These are phyloP conservation scores for Juncus effusus DNA, from an alignment of 176 grass and related monocot genomes.

Conservation along the genomic window DNA sequence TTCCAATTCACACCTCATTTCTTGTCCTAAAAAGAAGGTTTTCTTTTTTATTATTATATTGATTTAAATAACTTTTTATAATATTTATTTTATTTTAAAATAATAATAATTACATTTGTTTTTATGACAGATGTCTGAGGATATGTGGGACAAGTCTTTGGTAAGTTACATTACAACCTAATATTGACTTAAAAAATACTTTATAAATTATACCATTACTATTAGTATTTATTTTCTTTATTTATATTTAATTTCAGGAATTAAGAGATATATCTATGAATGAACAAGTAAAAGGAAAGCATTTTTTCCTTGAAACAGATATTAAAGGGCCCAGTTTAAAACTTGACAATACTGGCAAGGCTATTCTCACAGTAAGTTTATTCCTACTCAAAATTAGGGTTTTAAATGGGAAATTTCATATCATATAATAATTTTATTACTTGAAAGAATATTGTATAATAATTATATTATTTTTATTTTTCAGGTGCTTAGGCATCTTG, in stretches of 20 bases:
- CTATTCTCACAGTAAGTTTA: constrained; percentile 79
- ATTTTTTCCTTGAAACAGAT: constrained; percentile 91
- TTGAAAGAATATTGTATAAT: too few species aligned
- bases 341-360: constrained; percentile 87
- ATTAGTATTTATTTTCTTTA: background rate
- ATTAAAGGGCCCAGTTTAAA: constrained; percentile 89
- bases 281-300: constrained; percentile 71
- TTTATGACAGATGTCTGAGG: constrained; percentile 65
- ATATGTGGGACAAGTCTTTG: constrained; percentile 74
- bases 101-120: constrained; percentile 22
- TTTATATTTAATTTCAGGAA: constrained; percentile 46
- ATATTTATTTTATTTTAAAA: constrained; percentile 24
- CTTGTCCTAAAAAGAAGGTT: constrained; percentile 81
- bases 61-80: background rate
- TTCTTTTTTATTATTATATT: background rate
- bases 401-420: background rate
- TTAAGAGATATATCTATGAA: constrained; percentile 58
- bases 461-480: constrained; percentile 1
- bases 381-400: background rate
- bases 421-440: background rate
- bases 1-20: constrained; percentile 70
- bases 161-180: constrained; percentile 40
- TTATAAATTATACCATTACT: background rate
- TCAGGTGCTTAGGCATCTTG: constrained; percentile 92
- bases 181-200: constrained; percentile 6